phyloP scores from a whole-genome alignment of 805 yeast species.

The Clavispora fructus region DNA sequence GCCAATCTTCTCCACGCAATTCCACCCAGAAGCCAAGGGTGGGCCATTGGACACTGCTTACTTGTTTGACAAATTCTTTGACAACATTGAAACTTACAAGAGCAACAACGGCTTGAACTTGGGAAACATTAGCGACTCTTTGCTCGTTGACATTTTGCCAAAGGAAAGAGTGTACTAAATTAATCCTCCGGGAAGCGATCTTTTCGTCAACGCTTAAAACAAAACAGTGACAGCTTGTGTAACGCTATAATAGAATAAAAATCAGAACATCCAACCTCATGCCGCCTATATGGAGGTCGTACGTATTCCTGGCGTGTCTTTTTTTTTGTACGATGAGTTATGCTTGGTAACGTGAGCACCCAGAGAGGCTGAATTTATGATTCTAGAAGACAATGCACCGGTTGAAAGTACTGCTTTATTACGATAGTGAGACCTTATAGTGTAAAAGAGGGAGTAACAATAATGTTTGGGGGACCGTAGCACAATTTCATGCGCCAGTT shows the following conservation, averaged over 20 bases:
- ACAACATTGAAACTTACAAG: constrained; percentile 55
- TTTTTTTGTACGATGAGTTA: background rate
- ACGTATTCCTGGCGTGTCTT: background rate
- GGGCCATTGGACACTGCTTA: constrained; percentile 94
- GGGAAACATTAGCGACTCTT: constrained; percentile 41
- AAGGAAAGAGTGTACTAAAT: constrained; percentile 54
- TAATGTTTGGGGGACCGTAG: too few relatives aligned
- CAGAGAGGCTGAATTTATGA: background rate
- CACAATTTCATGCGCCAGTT: too few relatives aligned
- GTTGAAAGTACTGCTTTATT: background rate
- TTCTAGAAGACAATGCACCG: background rate
- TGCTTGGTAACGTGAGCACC: background rate
- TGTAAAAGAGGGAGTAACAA: too few relatives aligned
- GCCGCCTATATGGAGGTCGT: background rate
- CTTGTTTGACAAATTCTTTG: constrained; percentile 86
- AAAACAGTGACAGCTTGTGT: background rate
- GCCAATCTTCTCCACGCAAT: constrained; percentile 95
- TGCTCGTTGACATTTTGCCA: constrained; percentile 59
- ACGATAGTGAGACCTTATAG: too few relatives aligned
- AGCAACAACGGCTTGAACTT: constrained; percentile 32
- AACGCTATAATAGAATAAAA: background rate
- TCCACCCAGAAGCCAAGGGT: constrained; percentile 99
- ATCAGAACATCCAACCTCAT: background rate
- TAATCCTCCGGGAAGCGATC: background rate
- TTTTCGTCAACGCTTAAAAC: background rate